These are phyloP conservation scores for Lanmaoa pseudosensibilis DNA, from an alignment of 768 basidiomycete genomes.

Conservation along the genomic window DNA sequence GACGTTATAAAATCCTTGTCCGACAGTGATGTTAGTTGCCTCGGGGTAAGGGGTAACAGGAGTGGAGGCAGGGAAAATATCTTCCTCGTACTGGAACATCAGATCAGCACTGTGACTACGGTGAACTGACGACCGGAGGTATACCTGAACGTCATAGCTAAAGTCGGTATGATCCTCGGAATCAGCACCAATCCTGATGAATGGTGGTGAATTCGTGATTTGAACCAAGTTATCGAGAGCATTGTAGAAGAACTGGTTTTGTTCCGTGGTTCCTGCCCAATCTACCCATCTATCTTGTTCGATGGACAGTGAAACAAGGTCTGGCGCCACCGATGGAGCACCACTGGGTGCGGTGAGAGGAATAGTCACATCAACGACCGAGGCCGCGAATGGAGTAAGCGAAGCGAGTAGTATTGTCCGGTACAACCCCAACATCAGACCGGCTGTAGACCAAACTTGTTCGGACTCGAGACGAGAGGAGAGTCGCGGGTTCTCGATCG, in stretches of 20 bases:
- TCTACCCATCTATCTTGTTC: conserved; percentile 72
- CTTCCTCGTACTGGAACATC: conserved; percentile 42
- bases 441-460: not conserved
- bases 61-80: conserved; percentile 49
- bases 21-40: conserved; percentile 58
- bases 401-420: not conserved
- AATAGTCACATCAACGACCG: conserved; percentile 37
- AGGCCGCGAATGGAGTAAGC: conserved; percentile 1
- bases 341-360: conserved; percentile 37
- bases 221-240: conserved; percentile 54
- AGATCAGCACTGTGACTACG: not conserved
- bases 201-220: conserved; percentile 53
- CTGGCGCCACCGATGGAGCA: conserved; percentile 42
- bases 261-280: conserved; percentile 54
- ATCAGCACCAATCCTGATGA: conserved; percentile 60
- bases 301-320: conserved; percentile 62
- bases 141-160: conserved; percentile 47
- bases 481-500: not conserved
- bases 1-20: conserved; percentile 54
- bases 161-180: conserved; percentile 60
- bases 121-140: not conserved
- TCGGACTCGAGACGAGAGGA: not conserved
- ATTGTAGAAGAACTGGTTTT: conserved; percentile 62
- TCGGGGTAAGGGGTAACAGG: conserved; percentile 63
- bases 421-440: conserved; percentile 4